These are phyloP conservation scores for Boechera divaricarpa DNA, from an alignment of 345 rosid species.

Conservation along the genomic window DNA sequence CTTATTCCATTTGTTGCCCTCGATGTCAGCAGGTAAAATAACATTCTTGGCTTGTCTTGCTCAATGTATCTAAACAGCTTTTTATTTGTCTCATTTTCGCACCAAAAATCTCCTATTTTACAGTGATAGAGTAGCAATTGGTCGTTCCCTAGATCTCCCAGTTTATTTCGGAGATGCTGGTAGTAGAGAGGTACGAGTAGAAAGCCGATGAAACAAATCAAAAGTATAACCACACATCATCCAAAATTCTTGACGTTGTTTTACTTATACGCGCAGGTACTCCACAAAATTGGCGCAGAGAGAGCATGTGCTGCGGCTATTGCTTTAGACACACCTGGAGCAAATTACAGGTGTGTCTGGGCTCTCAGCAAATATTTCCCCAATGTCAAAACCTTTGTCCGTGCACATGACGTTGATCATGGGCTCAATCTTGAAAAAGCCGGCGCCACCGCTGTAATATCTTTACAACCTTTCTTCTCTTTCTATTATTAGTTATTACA, in stretches of 20 bases:
- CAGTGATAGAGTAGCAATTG: slow-evolving; percentile 96
- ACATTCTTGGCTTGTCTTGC: slow-evolving; percentile 9
- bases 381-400: slow-evolving; percentile 96
- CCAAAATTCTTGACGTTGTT: background rate
- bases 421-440: slow-evolving; percentile 98
- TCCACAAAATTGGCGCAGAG: slow-evolving; percentile 94
- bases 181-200: slow-evolving; percentile 81
- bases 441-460: slow-evolving; percentile 91
- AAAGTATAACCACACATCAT: background rate
- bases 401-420: slow-evolving; percentile 97
- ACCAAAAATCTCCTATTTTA: slow-evolving; percentile 27
- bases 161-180: slow-evolving; percentile 99
- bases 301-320: slow-evolving; percentile 98
- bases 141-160: slow-evolving; percentile 95
- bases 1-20: slow-evolving; percentile 98
- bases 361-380: slow-evolving; percentile 97
- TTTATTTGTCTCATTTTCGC: background rate
- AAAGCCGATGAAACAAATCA: background rate
- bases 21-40: slow-evolving; percentile 85
- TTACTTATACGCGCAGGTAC: slow-evolving; percentile 55
- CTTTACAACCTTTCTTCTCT: slow-evolving; percentile 6
- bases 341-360: slow-evolving; percentile 99
- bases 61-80: background rate
- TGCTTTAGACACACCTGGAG: slow-evolving; percentile 96
- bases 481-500: background rate